These are phyloP conservation scores for Forsythia viridissima DNA, from an alignment of 257 asterid genomes.

Conservation along the genomic window DNA sequence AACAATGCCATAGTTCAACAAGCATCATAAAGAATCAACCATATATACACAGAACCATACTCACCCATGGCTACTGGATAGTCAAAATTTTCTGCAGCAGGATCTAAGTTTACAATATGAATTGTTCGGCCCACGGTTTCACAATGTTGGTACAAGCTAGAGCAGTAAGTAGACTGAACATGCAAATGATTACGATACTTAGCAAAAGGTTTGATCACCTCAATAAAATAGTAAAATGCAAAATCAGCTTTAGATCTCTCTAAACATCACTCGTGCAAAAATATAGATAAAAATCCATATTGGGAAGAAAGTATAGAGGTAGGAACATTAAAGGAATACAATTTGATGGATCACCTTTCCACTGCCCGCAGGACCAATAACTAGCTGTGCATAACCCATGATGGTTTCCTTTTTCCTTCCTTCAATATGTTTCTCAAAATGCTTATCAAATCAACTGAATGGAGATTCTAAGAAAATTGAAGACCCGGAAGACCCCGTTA, in stretches of 20 bases:
- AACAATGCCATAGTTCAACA: not conserved
- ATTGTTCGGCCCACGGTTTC: slow-evolving; percentile 73
- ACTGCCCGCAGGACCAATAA: slow-evolving; percentile 99
- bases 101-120: slow-evolving; percentile 87
- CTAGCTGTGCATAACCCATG: slow-evolving; percentile 96
- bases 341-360: slow-evolving; percentile 71
- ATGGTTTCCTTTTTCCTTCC: slow-evolving; percentile 30
- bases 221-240: not conserved
- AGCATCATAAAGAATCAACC: slow-evolving; percentile 1
- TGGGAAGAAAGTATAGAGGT: not conserved
- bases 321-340: not conserved
- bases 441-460: slow-evolving; percentile 30
- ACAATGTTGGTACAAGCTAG: slow-evolving; percentile 80
- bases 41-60: slow-evolving; percentile 14
- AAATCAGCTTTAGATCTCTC: not conserved
- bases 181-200: not conserved
- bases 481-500: slow-evolving; percentile 56
- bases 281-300: not conserved
- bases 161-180: slow-evolving; percentile 91
- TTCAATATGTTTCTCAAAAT: slow-evolving; percentile 15
- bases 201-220: not conserved
- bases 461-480: slow-evolving; percentile 36
- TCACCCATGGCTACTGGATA: slow-evolving; percentile 96
- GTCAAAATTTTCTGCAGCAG: slow-evolving; percentile 94
- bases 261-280: not conserved